A percentile compares a stretch with the other conserved stretches of the same genome.
phyloP scores from a whole-genome alignment of 768 basidiomycete species.

The Mycena alexandri region DNA sequence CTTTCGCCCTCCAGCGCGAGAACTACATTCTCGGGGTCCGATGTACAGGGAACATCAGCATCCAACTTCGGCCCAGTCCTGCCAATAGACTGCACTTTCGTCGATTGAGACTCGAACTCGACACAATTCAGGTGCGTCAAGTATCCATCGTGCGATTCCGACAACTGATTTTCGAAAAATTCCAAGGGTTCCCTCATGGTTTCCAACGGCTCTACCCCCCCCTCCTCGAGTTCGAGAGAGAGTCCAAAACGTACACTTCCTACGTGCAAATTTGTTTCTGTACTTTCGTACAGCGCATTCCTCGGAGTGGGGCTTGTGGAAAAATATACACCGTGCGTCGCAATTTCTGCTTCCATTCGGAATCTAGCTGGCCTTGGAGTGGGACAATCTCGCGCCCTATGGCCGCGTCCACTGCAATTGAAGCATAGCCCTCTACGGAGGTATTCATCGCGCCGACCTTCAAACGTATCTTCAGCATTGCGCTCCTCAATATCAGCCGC shows the following conservation, averaged over 20 bases:
- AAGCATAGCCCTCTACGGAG: neutral
- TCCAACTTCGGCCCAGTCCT: too few species aligned
- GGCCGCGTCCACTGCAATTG: neutral
- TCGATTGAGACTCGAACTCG: too few species aligned
- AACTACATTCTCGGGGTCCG: too few species aligned
- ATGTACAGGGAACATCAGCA: too few species aligned
- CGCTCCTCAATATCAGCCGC: neutral
- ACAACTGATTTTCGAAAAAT: too few species aligned
- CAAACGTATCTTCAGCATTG: neutral
- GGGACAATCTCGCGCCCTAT: too few species aligned
- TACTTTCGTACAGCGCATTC: slow-evolving; percentile 8
- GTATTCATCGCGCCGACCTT: neutral
- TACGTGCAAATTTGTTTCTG: neutral
- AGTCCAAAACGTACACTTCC: slow-evolving; percentile 1
- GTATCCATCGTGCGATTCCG: too few species aligned
- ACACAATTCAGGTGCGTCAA: too few species aligned
- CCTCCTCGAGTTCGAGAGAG: slow-evolving; percentile 17
- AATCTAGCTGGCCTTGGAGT: too few species aligned
- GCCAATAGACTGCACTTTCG: too few species aligned
- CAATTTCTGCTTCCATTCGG: neutral
- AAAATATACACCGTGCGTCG: neutral
- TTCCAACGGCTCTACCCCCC: slow-evolving; percentile 14
- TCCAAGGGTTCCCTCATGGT: neutral
- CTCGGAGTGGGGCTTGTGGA: neutral
- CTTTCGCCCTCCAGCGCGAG: too few species aligned